A percentile compares a stretch with the other conserved stretches of the same genome.
phyloP scores from a whole-genome alignment of 2,329 filamentous ascomycete species.

The Colletotrichum chlorophyti region DNA sequence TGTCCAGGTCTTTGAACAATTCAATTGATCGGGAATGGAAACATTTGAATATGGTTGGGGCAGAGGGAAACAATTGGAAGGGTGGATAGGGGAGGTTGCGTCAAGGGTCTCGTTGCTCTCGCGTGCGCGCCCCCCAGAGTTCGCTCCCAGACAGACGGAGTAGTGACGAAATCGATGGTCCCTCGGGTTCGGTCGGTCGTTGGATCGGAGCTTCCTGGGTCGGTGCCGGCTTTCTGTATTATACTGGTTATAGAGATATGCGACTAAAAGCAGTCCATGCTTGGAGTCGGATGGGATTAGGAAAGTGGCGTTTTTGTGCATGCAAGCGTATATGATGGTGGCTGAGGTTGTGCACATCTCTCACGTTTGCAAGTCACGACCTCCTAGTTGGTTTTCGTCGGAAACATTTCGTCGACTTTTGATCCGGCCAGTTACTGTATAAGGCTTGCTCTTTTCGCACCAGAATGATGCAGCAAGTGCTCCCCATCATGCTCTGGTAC shows the following conservation, averaged over 20 bases:
- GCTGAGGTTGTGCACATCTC: too few species aligned
- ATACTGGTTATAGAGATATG: too few species aligned
- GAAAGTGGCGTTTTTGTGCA: too few species aligned
- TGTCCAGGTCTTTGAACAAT: not conserved
- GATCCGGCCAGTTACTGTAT: not conserved
- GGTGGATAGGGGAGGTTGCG: not conserved
- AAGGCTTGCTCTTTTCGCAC: not conserved
- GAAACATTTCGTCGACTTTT: slow-evolving; percentile 27
- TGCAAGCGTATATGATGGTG: too few species aligned
- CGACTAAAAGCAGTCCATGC: too few species aligned
- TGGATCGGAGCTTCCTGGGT: slow-evolving; percentile 20
- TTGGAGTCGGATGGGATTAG: too few species aligned
- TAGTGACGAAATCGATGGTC: slow-evolving; percentile 34
- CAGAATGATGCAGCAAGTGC: too few species aligned
- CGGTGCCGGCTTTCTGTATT: too few species aligned
- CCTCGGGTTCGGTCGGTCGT: slow-evolving; percentile 16
- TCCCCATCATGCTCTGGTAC: not conserved
- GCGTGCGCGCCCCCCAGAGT: slow-evolving; percentile 1
- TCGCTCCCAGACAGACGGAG: not conserved
- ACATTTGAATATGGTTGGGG: not conserved
- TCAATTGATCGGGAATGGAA: not conserved
- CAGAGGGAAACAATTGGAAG: not conserved
- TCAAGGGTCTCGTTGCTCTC: not conserved
- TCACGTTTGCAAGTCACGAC: too few species aligned
- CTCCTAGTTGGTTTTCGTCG: too few species aligned